A percentile compares a stretch with the other conserved stretches of the same genome.
These are phyloP conservation scores for Anisodus acutangulus DNA, from an alignment of 257 asterid genomes.

Conservation along the genomic window DNA sequence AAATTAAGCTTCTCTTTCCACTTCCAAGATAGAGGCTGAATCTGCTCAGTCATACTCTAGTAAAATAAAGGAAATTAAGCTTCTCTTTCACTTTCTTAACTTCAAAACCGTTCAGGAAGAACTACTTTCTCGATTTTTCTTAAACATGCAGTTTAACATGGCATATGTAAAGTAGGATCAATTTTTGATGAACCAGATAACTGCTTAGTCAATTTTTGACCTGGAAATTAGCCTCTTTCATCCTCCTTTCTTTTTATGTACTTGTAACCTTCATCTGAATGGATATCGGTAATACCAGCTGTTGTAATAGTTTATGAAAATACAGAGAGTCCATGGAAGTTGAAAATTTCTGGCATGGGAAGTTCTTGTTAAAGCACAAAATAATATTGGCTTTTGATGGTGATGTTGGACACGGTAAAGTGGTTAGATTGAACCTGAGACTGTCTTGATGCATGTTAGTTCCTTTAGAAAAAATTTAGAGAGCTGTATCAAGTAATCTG, in stretches of 20 bases:
- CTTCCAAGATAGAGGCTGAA: neutral
- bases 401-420: neutral
- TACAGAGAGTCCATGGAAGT: neutral
- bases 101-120: neutral
- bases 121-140: neutral
- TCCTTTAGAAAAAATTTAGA: neutral
- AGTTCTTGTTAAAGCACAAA: neutral
- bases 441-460: conserved; percentile 6
- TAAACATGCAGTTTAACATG: neutral
- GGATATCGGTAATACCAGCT: neutral
- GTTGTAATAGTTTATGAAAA: neutral
- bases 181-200: neutral
- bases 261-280: neutral
- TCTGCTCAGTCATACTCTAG: neutral
- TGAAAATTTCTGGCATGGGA: neutral
- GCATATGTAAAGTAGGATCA: neutral
- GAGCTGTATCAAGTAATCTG: neutral
- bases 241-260: neutral
- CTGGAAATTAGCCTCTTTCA: neutral
- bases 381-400: neutral
- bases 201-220: neutral
- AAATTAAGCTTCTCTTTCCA: neutral
- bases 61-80: neutral
- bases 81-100: neutral
- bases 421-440: neutral